Percentiles rank a stretch among this genome's conserved stretches.
Evolutionary conservation across 768 basidiomycete genomes (phyloP).

Genomic region (Leccinum uliginosum): DNA sequence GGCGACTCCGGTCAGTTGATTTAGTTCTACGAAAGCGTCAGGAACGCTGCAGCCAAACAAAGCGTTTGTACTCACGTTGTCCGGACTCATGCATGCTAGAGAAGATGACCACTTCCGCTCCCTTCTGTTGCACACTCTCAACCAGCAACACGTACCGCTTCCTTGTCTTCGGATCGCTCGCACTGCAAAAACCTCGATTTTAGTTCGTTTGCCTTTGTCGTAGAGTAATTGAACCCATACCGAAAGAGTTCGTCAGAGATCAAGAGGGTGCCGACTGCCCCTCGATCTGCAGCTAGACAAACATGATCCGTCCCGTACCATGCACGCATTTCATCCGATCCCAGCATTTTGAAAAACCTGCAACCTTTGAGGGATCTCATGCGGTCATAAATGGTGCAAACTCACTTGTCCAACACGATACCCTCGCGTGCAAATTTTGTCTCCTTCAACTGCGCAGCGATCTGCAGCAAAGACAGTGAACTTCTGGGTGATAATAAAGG

Average conservation of each 20-base stretch:
- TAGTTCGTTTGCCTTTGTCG: not conserved
- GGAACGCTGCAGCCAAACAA: not conserved
- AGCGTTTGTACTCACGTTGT: conserved; percentile 63
- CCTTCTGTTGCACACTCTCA: conserved; percentile 82
- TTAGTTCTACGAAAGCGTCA: conserved; percentile 63
- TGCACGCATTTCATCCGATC: conserved; percentile 88
- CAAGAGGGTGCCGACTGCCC: conserved; percentile 88
- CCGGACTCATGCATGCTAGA: conserved; percentile 99
- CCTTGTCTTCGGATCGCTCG: conserved; percentile 71
- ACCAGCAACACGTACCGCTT: conserved; percentile 86
- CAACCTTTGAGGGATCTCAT: not conserved
- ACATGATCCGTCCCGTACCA: conserved; percentile 99
- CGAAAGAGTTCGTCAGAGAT: conserved; percentile 95
- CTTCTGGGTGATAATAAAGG: not conserved
- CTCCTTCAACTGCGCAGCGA: conserved; percentile 75
- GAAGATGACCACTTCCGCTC: conserved; percentile 93
- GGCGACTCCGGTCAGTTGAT: conserved; percentile 90
- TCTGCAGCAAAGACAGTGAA: conserved; percentile 37
- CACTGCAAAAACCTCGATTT: conserved; percentile 38
- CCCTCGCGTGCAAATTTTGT: conserved; percentile 97
- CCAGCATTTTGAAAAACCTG: conserved; percentile 98
- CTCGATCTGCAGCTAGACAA: conserved; percentile 82
- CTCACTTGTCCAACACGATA: conserved; percentile 80
- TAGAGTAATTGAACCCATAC: conserved; percentile 35
- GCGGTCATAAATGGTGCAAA: not conserved